phyloP scores from a whole-genome alignment of 495 filamentous ascomycete species.

The Hypoxylon crocopeplum region DNA sequence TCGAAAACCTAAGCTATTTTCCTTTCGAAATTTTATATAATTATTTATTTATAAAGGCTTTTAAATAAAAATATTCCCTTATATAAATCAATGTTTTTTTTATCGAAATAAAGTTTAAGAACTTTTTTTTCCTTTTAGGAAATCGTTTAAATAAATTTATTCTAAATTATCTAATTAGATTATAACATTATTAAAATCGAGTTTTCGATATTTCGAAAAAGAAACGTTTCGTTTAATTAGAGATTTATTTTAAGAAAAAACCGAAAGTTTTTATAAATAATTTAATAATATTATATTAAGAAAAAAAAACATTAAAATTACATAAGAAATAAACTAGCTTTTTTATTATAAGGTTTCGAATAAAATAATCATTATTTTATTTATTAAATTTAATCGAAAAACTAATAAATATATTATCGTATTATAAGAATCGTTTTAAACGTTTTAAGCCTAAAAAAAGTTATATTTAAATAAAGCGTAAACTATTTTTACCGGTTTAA shows the following conservation, averaged over 20 bases:
- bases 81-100: neutral
- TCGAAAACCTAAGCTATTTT: neutral
- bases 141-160: neutral
- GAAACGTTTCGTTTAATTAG: neutral
- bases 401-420: no score
- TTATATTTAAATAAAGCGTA: neutral
- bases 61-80: neutral
- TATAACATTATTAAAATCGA: neutral
- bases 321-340: neutral
- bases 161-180: neutral
- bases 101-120: neutral
- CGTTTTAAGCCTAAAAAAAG: neutral
- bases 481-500: neutral
- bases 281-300: neutral
- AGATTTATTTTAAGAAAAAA: neutral
- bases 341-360: neutral
- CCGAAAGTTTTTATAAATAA: conserved; percentile 17
- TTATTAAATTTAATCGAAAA: neutral
- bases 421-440: neutral
- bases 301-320: neutral
- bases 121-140: neutral
- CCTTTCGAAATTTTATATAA: neutral
- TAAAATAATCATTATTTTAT: neutral
- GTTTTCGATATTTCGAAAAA: neutral
- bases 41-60: neutral